Evolutionary conservation across 768 basidiomycete species (phyloP).

Genomic region (Russula sp.): DNA sequence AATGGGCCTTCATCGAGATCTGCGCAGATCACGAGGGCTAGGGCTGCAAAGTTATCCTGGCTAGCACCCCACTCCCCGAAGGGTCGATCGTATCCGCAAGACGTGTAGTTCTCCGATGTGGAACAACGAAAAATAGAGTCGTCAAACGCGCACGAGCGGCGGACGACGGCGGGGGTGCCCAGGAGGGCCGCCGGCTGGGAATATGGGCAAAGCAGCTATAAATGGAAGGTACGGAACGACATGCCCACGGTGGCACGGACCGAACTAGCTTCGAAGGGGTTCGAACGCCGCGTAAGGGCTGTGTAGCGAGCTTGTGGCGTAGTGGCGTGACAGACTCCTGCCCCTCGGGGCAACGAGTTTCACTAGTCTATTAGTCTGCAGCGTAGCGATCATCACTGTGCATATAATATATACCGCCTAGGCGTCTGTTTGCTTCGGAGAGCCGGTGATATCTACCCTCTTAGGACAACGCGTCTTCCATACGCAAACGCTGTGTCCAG

Average conservation of each 20-base stretch:
- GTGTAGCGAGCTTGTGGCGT: neutral
- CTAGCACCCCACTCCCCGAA: too few species aligned
- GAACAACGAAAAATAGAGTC: neutral
- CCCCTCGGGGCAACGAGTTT: neutral
- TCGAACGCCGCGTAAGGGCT: constrained; percentile 3
- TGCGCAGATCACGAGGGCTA: neutral
- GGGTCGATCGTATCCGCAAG: neutral
- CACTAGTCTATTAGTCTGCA: neutral
- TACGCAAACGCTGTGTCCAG: neutral
- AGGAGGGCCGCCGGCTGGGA: constrained; percentile 5
- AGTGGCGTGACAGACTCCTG: too few species aligned
- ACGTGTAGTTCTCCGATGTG: neutral
- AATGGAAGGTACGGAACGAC: neutral
- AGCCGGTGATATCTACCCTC: neutral
- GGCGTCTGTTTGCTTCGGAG: neutral
- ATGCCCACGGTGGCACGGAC: neutral
- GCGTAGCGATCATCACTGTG: neutral
- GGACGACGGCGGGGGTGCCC: neutral
- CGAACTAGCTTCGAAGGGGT: constrained; percentile 1
- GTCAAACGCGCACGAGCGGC: too few species aligned
- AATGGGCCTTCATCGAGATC: neutral
- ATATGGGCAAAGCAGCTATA: neutral
- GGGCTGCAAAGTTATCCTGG: too few species aligned
- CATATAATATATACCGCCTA: neutral
- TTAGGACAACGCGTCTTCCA: neutral